Evolutionary conservation across 2,329 filamentous ascomycete genomes (phyloP).

Genomic region (Talaromyces marneffei): DNA sequence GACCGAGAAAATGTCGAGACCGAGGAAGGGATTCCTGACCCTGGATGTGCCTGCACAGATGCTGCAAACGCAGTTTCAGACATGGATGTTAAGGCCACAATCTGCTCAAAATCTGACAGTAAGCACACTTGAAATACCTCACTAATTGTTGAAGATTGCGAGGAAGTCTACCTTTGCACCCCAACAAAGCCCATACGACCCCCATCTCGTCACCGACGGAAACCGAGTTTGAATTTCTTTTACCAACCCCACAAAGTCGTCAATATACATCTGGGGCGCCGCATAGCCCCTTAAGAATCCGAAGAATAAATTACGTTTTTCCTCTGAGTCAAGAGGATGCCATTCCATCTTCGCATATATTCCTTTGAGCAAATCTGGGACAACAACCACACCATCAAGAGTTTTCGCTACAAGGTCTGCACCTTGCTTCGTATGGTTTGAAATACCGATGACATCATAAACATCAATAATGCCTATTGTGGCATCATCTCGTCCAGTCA

Average conservation of each 20-base stretch:
- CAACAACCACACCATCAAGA: constrained; percentile 29
- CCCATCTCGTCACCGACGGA: not conserved
- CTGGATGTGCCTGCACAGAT: not conserved
- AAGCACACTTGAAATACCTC: not conserved
- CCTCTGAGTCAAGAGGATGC: constrained; percentile 31
- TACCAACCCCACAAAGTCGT: not conserved
- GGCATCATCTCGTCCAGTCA: not conserved
- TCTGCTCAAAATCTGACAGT: not conserved
- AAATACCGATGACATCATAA: not conserved
- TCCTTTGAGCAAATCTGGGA: constrained; percentile 44
- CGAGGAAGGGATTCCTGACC: not conserved
- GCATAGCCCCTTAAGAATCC: not conserved
- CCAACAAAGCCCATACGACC: not conserved
- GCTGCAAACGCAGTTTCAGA: not conserved
- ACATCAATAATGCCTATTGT: not conserved
- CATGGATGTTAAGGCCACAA: not conserved
- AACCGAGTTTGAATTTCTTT: not conserved
- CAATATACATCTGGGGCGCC: not conserved
- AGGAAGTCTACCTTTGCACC: not conserved
- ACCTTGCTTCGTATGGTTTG: not conserved
- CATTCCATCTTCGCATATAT: constrained; percentile 33
- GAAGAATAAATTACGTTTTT: not conserved
- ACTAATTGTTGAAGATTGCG: no score
- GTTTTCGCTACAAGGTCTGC: not conserved
- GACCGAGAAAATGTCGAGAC: not conserved